Evolutionary conservation across 108 stramenopile species (phyloP).

Genomic region (Heterococcus sp.): DNA sequence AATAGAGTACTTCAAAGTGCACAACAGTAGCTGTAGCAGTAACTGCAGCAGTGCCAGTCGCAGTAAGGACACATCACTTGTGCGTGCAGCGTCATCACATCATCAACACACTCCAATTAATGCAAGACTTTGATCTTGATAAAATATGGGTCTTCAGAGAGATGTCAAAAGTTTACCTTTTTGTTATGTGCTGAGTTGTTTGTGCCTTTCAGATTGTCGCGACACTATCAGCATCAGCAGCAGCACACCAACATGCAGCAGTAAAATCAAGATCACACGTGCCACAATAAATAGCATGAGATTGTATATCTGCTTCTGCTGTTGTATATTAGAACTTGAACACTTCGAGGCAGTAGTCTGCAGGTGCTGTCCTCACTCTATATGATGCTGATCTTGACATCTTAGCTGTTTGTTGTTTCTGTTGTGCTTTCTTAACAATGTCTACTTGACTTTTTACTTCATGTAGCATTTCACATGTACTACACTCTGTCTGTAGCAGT

Average conservation of each 20-base stretch:
- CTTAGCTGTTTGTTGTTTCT: neutral
- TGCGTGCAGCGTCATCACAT: too few relatives aligned
- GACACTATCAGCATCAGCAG: too few relatives aligned
- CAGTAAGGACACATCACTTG: too few relatives aligned
- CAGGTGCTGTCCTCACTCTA: too few relatives aligned
- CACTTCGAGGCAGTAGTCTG: neutral
- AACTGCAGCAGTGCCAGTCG: too few relatives aligned
- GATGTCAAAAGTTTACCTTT: too few relatives aligned
- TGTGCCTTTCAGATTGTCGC: too few relatives aligned
- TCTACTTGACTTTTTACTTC: neutral
- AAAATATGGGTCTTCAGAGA: neutral
- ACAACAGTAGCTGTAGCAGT: neutral
- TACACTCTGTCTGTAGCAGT: neutral
- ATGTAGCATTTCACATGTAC: neutral
- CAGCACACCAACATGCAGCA: too few relatives aligned
- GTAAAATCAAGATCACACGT: neutral
- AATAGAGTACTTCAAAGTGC: neutral
- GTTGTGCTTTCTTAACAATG: neutral
- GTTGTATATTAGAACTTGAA: neutral
- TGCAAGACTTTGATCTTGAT: neutral
- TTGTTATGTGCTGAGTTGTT: too few relatives aligned
- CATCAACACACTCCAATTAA: neutral
- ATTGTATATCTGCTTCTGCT: neutral
- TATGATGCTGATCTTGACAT: too few relatives aligned
- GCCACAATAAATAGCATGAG: neutral